phyloP scores from a whole-genome alignment of 2,329 filamentous ascomycete genomes.

The Podosphaera fusca region DNA sequence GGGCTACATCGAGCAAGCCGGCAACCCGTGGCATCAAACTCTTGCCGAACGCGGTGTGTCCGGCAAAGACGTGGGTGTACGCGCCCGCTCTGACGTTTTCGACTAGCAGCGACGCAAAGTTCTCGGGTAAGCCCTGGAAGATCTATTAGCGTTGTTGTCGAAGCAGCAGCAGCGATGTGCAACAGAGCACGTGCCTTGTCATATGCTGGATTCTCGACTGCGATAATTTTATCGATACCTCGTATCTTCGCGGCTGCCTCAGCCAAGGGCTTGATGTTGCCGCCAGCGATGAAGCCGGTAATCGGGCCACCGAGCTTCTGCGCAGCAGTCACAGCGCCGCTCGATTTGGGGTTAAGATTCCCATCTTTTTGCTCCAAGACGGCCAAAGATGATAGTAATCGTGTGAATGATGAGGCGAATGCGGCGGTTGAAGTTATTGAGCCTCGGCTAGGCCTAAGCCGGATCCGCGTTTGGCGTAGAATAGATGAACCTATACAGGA shows the following conservation, averaged over 20 bases:
- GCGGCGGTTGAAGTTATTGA: background rate
- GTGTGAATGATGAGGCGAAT: background rate
- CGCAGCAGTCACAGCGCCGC: constrained; percentile 69
- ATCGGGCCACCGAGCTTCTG: constrained; percentile 67
- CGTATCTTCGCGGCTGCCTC: constrained; percentile 72
- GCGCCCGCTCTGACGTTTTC: constrained; percentile 94
- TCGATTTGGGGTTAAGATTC: constrained; percentile 57
- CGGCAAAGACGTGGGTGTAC: constrained; percentile 76
- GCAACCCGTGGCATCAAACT: constrained; percentile 78
- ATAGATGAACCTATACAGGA: background rate
- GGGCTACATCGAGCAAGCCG: constrained; percentile 74
- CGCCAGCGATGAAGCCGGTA: constrained; percentile 71
- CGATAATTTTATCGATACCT: constrained; percentile 77
- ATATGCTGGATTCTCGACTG: constrained; percentile 71
- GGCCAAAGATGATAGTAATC: constrained; percentile 41
- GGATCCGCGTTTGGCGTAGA: background rate
- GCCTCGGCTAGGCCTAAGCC: background rate
- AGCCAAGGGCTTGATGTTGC: constrained; percentile 50
- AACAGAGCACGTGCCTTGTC: constrained; percentile 44
- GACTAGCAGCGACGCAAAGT: constrained; percentile 73
- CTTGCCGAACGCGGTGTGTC: constrained; percentile 93
- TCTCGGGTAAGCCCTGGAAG: constrained; percentile 63
- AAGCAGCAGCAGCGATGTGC: background rate
- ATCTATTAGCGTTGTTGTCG: background rate
- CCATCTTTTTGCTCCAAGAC: constrained; percentile 84